Evolutionary conservation across 73 alveolate genomes (phyloP).

Genomic region (Uronychia setigera): DNA sequence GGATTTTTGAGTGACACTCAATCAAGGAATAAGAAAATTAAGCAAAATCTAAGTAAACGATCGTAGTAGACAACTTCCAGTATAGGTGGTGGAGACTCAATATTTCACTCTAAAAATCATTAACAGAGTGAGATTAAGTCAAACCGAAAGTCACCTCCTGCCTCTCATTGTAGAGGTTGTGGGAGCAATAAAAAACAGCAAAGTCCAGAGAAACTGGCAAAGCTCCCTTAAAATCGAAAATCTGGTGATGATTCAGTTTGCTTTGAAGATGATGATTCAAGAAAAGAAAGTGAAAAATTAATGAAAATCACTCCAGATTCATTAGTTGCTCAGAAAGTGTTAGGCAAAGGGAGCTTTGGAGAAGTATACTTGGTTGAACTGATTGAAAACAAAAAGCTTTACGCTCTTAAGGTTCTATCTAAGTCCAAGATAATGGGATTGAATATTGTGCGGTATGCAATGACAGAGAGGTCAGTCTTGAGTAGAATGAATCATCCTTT

Average conservation of each 20-base stretch:
- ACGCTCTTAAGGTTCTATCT: slow-evolving; percentile 65
- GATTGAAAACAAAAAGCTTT: slow-evolving; percentile 61
- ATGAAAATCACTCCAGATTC: background rate
- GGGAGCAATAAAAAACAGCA: background rate
- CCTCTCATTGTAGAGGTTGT: background rate
- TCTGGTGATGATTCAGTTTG: too few relatives aligned
- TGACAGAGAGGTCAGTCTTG: slow-evolving; percentile 66
- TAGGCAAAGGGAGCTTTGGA: slow-evolving; percentile 93
- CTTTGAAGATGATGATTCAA: too few relatives aligned
- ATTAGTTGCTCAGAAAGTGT: slow-evolving; percentile 34
- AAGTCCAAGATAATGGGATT: slow-evolving; percentile 27
- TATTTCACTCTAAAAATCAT: too few relatives aligned
- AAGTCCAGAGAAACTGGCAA: too few relatives aligned
- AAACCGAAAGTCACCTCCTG: background rate
- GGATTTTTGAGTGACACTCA: too few relatives aligned
- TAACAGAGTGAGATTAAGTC: background rate
- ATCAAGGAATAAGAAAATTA: background rate
- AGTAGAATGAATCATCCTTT: slow-evolving; percentile 71
- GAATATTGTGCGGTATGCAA: slow-evolving; percentile 4
- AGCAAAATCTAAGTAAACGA: background rate
- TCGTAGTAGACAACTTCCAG: background rate
- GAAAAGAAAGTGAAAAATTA: too few relatives aligned
- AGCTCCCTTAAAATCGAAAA: too few relatives aligned
- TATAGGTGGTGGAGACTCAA: too few relatives aligned
- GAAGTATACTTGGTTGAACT: slow-evolving; percentile 86